Percentiles rank a stretch among this genome's conserved stretches.
Conservation (phyloP, 495 filamentous ascomycete genomes). For the Aspergillus sclerotioniger region DNA sequence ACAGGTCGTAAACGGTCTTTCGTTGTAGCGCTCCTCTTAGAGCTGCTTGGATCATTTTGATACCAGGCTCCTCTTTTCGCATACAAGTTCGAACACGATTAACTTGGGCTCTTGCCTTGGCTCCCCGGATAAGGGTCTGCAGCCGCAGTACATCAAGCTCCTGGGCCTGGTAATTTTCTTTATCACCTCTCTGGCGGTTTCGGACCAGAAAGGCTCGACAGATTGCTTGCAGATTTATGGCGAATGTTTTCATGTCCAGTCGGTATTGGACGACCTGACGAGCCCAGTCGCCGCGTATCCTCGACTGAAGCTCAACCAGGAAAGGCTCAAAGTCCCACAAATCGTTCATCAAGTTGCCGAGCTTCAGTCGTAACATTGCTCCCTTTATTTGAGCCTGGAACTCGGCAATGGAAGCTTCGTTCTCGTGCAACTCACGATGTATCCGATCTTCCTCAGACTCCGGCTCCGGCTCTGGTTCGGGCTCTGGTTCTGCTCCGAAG, state of each 20-base stretch:
- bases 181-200: slow-evolving; percentile 56
- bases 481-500: slow-evolving; percentile 80
- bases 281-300: slow-evolving; percentile 74
- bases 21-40: slow-evolving; percentile 60
- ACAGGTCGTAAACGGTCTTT: slow-evolving; percentile 43
- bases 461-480: slow-evolving; percentile 63
- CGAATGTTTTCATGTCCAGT: slow-evolving; percentile 74
- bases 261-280: slow-evolving; percentile 76
- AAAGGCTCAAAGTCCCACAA: slow-evolving; percentile 86
- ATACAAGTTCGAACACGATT: slow-evolving; percentile 62
- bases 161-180: slow-evolving; percentile 66
- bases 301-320: slow-evolving; percentile 78
- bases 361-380: slow-evolving; percentile 69
- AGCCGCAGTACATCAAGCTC: slow-evolving; percentile 71
- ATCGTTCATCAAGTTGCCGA: slow-evolving; percentile 80
- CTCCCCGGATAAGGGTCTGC: slow-evolving; percentile 81
- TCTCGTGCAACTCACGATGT: slow-evolving; percentile 75
- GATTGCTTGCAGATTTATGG: slow-evolving; percentile 71
- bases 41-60: slow-evolving; percentile 60
- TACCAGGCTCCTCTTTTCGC: slow-evolving; percentile 53
- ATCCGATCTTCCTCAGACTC: slow-evolving; percentile 91
- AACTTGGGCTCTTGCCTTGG: slow-evolving; percentile 68
- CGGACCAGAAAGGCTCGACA: slow-evolving; percentile 78
- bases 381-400: slow-evolving; percentile 88
- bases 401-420: slow-evolving; percentile 67